phyloP scores from a whole-genome alignment of 2,329 filamentous ascomycete species.

The Fusarium pseudonygamai region DNA sequence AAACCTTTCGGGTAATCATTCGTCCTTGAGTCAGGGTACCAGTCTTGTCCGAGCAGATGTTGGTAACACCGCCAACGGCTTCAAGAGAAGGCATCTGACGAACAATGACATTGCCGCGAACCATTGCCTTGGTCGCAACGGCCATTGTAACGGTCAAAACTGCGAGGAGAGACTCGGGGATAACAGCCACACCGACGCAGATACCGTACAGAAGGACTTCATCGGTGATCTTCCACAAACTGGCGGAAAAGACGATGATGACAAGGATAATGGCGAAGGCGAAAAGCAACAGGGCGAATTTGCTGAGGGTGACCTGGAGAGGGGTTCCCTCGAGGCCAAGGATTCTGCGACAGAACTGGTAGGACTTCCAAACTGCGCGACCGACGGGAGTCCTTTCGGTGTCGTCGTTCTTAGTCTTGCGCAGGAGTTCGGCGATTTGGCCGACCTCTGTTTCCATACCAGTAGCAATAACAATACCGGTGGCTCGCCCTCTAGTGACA shows the following conservation, averaged over 20 bases:
- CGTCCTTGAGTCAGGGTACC: conserved; percentile 73
- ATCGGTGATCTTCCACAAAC: conserved; percentile 61
- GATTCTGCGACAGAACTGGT: conserved; percentile 60
- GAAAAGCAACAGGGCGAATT: conserved; percentile 85
- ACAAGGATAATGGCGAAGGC: conserved; percentile 71
- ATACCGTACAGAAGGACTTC: conserved; percentile 70
- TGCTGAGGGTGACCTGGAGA: conserved; percentile 84
- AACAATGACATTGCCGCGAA: conserved; percentile 71
- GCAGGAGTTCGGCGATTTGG: conserved; percentile 76
- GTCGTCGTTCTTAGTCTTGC: conserved; percentile 61
- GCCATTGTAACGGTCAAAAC: conserved; percentile 78
- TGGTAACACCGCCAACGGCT: conserved; percentile 74
- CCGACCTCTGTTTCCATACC: conserved; percentile 81
- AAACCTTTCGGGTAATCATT: conserved; percentile 72
- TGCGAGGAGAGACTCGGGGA: conserved; percentile 73
- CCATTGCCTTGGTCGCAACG: conserved; percentile 72
- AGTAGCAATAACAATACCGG: conserved; percentile 74
- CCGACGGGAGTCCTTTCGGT: conserved; percentile 54
- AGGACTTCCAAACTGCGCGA: conserved; percentile 54
- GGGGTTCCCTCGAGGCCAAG: conserved; percentile 80
- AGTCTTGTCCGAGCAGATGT: conserved; percentile 77
- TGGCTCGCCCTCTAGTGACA: conserved; percentile 75
- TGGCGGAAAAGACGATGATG: conserved; percentile 69
- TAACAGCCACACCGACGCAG: conserved; percentile 70
- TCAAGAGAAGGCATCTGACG: conserved; percentile 72